A percentile compares a stretch with the other conserved stretches of the same genome.
Evolutionary conservation across 306 rosid genomes (phyloP).

Genomic region (Gastrolobium bilobum): DNA sequence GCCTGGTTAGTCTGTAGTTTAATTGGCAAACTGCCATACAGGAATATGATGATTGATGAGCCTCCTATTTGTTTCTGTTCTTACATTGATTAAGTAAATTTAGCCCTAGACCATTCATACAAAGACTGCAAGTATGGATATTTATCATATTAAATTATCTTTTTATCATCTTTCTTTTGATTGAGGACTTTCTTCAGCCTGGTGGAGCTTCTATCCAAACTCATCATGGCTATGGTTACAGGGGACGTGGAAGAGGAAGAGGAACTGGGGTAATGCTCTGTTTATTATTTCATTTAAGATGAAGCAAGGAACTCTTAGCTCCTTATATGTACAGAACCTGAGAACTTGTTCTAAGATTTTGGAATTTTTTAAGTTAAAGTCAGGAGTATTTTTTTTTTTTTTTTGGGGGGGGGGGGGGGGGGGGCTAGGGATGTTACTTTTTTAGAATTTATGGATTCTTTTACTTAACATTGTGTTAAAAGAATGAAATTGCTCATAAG

Average conservation of each 20-base stretch:
- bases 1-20: constrained; percentile 32
- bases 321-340: background rate
- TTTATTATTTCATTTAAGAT: constrained; percentile 31
- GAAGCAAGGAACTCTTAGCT: constrained; percentile 14
- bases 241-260: constrained; percentile 87
- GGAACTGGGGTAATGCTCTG: constrained; percentile 73
- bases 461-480: background rate
- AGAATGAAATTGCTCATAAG: constrained; percentile 8
- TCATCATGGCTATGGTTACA: constrained; percentile 62
- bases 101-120: constrained; percentile 23
- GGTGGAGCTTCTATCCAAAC: constrained; percentile 65
- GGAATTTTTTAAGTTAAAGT: background rate
- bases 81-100: constrained; percentile 1
- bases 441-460: background rate
- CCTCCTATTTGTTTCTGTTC: background rate
- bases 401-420: no score
- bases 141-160: constrained; percentile 15
- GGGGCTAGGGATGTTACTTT: constrained; percentile 10
- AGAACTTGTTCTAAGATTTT: constrained; percentile 29
- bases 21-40: constrained; percentile 10
- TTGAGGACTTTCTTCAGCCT: constrained; percentile 59
- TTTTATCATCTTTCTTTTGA: constrained; percentile 16
- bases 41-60: constrained; percentile 41
- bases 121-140: background rate
- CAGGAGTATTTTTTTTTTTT: constrained; percentile 18